Conservation (phyloP, 2,329 filamentous ascomycete species). For the Monilinia polystroma region DNA sequence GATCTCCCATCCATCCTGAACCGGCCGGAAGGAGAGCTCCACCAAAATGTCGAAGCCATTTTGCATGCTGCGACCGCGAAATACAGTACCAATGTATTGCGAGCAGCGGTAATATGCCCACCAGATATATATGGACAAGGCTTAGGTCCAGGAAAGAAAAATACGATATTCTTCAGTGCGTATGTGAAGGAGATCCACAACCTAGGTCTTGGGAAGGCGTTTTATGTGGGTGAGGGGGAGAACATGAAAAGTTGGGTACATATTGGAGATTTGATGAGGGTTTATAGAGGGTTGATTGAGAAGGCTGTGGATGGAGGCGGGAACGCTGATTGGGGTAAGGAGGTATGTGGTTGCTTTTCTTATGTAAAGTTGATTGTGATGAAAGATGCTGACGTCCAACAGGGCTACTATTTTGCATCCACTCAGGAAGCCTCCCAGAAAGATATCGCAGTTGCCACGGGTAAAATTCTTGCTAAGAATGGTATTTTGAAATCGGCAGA, state of each 20-base stretch:
- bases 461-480: neutral
- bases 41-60: neutral
- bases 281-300: neutral
- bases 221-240: neutral
- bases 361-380: neutral
- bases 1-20: neutral
- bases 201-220: neutral
- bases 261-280: neutral
- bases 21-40: neutral
- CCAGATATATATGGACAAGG: neutral
- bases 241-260: neutral
- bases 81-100: neutral
- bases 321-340: neutral
- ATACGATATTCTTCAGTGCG: neutral
- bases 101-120: neutral
- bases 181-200: neutral
- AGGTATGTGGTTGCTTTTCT: neutral
- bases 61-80: neutral
- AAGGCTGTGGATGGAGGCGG: neutral
- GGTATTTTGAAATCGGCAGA: neutral
- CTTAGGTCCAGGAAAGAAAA: neutral
- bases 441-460: neutral
- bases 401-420: neutral
- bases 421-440: neutral
- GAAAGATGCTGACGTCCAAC: neutral